A percentile compares a stretch with the other conserved stretches of the same genome.
phyloP scores from a whole-genome alignment of 2,329 filamentous ascomycete genomes.

The Stemphylium lycopersici region DNA sequence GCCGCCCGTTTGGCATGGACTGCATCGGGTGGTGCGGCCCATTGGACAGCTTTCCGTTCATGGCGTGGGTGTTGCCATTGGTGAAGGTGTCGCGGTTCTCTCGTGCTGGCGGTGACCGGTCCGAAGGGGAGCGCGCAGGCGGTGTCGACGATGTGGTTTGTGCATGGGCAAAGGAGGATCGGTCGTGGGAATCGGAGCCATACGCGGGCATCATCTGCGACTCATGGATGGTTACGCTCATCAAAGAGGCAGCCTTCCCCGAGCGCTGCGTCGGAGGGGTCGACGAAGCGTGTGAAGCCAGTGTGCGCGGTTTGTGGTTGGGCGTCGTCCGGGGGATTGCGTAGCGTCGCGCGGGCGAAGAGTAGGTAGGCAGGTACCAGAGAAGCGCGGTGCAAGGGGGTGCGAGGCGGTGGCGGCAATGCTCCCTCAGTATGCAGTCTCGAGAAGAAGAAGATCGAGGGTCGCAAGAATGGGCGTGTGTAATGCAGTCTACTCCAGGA shows the following conservation, averaged over 20 bases:
- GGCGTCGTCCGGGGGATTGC: slow-evolving; percentile 17
- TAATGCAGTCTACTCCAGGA: slow-evolving; percentile 12
- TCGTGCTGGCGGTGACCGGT: slow-evolving; percentile 29
- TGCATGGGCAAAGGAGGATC: slow-evolving; percentile 32
- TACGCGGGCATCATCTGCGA: slow-evolving; percentile 58
- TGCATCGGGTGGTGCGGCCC: slow-evolving; percentile 29
- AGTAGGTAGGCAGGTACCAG: not conserved
- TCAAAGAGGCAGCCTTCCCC: slow-evolving; percentile 37
- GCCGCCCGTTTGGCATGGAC: slow-evolving; percentile 46
- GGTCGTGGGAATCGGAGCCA: slow-evolving; percentile 54
- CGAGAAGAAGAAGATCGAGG: slow-evolving; percentile 7
- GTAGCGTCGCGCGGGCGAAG: slow-evolving; percentile 16
- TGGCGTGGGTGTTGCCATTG: slow-evolving; percentile 36
- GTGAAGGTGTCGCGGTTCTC: slow-evolving; percentile 29
- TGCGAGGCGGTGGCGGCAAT: slow-evolving; percentile 1
- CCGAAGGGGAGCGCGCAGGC: slow-evolving; percentile 34
- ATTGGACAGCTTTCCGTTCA: slow-evolving; percentile 46
- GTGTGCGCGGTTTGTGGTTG: slow-evolving; percentile 20
- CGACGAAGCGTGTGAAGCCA: slow-evolving; percentile 35
- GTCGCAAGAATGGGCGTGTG: slow-evolving; percentile 25
- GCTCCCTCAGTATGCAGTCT: not conserved
- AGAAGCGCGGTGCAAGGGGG: slow-evolving; percentile 5
- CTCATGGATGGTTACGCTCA: slow-evolving; percentile 44
- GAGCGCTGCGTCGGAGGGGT: slow-evolving; percentile 34
- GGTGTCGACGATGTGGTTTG: slow-evolving; percentile 42